phyloP scores from a whole-genome alignment of 2,329 filamentous ascomycete species.

The Hypoxylon rubiginosum region DNA sequence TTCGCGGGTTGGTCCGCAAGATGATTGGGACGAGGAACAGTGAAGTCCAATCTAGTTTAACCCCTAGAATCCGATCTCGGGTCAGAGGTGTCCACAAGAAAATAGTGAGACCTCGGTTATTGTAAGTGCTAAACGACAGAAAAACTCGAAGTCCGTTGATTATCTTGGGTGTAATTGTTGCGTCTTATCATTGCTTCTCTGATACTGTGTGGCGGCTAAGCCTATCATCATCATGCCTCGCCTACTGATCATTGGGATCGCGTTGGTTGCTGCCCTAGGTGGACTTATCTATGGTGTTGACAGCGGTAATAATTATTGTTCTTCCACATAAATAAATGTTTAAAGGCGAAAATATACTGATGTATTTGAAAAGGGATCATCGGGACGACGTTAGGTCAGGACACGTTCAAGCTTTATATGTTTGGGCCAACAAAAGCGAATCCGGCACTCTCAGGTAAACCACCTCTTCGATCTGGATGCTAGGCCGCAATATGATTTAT shows the following conservation, averaged over 20 bases:
- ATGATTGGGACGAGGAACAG: no score
- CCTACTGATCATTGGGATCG: neutral
- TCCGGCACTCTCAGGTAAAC: slow-evolving; percentile 43
- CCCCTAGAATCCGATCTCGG: neutral
- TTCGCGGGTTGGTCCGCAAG: no score
- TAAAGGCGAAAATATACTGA: neutral
- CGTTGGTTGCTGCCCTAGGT: neutral
- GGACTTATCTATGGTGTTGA: neutral
- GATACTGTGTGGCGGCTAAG: neutral
- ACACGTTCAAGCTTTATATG: slow-evolving; percentile 52
- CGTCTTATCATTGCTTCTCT: neutral
- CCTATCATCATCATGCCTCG: neutral
- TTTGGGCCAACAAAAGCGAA: slow-evolving; percentile 48
- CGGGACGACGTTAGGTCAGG: slow-evolving; percentile 52
- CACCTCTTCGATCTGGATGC: neutral
- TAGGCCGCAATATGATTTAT: neutral
- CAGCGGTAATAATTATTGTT: neutral
- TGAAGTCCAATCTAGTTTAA: no score
- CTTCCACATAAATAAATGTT: neutral
- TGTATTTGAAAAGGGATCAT: slow-evolving; percentile 46
- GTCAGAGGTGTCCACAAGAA: neutral
- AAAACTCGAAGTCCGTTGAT: neutral
- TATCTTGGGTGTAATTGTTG: neutral
- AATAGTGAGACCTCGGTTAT: neutral
- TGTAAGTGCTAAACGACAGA: neutral